Evolutionary conservation across 129 eudicot genomes (phyloP).

Genomic region (Pittosporum tobira): DNA sequence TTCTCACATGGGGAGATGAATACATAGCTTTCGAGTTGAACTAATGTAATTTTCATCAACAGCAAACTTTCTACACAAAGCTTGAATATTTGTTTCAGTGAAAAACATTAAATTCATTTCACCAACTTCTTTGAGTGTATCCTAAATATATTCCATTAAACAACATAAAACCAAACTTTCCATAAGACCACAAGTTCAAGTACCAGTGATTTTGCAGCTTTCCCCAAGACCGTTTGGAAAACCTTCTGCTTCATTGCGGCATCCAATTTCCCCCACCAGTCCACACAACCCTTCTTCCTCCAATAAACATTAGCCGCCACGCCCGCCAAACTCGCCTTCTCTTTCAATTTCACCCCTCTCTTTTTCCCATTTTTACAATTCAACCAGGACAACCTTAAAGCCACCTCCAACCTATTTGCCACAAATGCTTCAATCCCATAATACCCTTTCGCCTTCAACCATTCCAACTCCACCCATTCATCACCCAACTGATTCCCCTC

Average conservation of each 20-base stretch:
- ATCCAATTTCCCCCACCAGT: conserved; percentile 92
- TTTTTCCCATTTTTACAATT: conserved; percentile 53
- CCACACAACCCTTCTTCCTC: conserved; percentile 94
- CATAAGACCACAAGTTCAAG: conserved; percentile 10
- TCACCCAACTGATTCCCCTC: conserved; percentile 46
- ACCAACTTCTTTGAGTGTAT: background rate
- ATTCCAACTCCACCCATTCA: conserved; percentile 61
- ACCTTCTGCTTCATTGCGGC: conserved; percentile 30
- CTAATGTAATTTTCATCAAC: background rate
- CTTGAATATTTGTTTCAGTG: background rate
- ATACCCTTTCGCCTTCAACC: conserved; percentile 88
- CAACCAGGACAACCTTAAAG: conserved; percentile 79
- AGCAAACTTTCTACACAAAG: background rate
- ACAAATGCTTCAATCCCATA: conserved; percentile 80
- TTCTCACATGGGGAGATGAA: no score
- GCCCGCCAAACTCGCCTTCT: conserved; percentile 43
- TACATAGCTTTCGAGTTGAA: no score
- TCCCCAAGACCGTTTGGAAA: conserved; percentile 33
- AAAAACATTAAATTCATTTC: background rate
- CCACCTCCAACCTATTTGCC: conserved; percentile 68
- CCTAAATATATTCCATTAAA: background rate
- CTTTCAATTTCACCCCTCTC: conserved; percentile 76
- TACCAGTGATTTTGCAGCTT: conserved; percentile 70
- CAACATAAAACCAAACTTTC: background rate
- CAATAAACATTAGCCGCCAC: conserved; percentile 80